Conservation (phyloP, 2,329 filamentous ascomycete genomes). For the Drechslerella stenobrocha region DNA sequence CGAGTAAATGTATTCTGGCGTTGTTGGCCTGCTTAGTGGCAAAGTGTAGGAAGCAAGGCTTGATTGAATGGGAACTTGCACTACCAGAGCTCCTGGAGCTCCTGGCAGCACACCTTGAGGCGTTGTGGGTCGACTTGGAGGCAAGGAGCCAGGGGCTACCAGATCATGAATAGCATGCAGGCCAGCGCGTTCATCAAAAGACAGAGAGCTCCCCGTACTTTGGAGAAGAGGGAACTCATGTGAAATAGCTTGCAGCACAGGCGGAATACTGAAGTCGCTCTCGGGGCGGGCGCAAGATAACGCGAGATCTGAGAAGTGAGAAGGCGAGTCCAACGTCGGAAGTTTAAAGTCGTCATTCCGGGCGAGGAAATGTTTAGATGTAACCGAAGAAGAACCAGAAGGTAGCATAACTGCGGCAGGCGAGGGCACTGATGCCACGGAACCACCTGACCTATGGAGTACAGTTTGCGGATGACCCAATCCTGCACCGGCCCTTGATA, state of each 20-base stretch:
- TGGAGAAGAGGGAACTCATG: conserved; percentile 16
- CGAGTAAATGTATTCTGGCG: conserved; percentile 10
- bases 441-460: neutral
- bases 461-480: neutral
- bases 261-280: neutral
- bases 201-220: conserved; percentile 11
- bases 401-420: conserved; percentile 5
- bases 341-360: neutral
- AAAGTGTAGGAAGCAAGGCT: neutral
- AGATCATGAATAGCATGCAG: neutral
- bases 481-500: neutral
- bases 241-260: neutral
- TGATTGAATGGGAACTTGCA: neutral
- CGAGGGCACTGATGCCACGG: neutral
- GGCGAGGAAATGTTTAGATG: neutral
- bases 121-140: neutral
- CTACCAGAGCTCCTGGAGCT: neutral
- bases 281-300: neutral
- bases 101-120: neutral
- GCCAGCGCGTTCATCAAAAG: neutral
- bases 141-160: neutral
- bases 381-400: conserved; percentile 8
- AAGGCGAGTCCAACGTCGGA: conserved; percentile 4
- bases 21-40: conserved; percentile 28
- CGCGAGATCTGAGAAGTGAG: conserved; percentile 4